phyloP scores from a whole-genome alignment of 768 basidiomycete species.

The Boletus sp. region DNA sequence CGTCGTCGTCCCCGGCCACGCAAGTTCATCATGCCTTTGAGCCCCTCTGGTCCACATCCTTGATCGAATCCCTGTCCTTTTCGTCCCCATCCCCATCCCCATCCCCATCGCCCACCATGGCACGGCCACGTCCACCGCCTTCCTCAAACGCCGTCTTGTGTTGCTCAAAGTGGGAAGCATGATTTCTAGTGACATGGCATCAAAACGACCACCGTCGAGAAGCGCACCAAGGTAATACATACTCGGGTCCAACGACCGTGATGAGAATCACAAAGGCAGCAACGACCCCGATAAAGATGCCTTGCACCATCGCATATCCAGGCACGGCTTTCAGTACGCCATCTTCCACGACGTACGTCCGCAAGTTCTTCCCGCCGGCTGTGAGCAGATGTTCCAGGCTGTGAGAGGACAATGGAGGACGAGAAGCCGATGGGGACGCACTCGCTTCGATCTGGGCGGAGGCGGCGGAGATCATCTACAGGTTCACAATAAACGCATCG shows the following conservation, averaged over 20 bases:
- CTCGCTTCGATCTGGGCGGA: conserved; percentile 79
- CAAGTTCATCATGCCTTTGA: conserved; percentile 6
- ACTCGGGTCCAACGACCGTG: conserved; percentile 78
- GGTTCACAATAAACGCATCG: not conserved
- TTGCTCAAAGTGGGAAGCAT: conserved; percentile 81
- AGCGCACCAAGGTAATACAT: conserved; percentile 27
- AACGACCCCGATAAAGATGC: conserved; percentile 83
- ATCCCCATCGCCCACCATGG: conserved; percentile 27
- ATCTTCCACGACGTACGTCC: conserved; percentile 42
- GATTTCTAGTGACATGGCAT: conserved; percentile 45
- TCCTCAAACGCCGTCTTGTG: conserved; percentile 76
- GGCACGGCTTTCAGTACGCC: conserved; percentile 45
- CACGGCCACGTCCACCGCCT: conserved; percentile 56
- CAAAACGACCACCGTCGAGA: too few relatives aligned
- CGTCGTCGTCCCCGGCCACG: too few relatives aligned
- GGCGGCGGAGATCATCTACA: conserved; percentile 63
- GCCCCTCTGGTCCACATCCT: conserved; percentile 1
- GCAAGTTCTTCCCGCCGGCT: conserved; percentile 62
- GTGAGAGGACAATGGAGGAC: not conserved
- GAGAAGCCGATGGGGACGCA: conserved; percentile 26
- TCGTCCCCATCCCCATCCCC: conserved; percentile 28
- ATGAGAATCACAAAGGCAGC: conserved; percentile 73
- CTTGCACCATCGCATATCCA: conserved; percentile 76
- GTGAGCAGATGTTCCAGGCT: not conserved
- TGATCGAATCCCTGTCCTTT: conserved; percentile 2